Base-by-base conservation (phyloP, 1,284 basidiomycete genomes). In the Tilletia walkeri region DNA sequence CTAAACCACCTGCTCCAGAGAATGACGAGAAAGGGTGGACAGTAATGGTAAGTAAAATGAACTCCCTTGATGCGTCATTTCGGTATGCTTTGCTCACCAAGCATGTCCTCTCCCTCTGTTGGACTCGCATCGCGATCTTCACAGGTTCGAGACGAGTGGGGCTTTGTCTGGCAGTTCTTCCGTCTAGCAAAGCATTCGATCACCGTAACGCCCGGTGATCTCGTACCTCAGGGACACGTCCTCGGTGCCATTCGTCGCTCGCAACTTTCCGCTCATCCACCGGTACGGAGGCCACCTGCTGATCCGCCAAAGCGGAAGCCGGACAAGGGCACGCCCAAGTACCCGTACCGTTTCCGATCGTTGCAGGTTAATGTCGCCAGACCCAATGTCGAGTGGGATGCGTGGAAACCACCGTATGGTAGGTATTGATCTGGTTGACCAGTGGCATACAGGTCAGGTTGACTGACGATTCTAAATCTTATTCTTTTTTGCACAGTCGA, bases 141-240 rank as follows among this genome's bases (percentile, higher is more conserved):
- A 18, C 59, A 48, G 78, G 69, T 81, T 10, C 76, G 75, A 4
- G 80, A 81, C 68, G 77, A 75, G 30, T 79, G 76, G 76, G 75
- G 74, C 6, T 75, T 80, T 61, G 78, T 81, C 0, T 77, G 76
- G 49, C 78, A 80, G 68, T 70, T 80, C 50, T 76, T 78, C 56
- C 77, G 80, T 10, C 49, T 81, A 1, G 75, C 76, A 14, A 63
- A 61, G 2, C 30, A 63, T 2, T 74, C 68, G 0, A 67, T 77
- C 20, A 48, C 18, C 2, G 65, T 75, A 0, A 20, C 30, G 1
- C 74, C 73, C 16, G 78, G 77, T 36, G 74, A 79, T 10, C 66
- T 63, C 5, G 76, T 80, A n/a, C 39, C 72, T 10, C 70, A 69
- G 1, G 80, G 80, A 14, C 67, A 76, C 2, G 73, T 79, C 9